Conservation (phyloP, 208 protist genomes). For the Borovskyia barvae region DNA sequence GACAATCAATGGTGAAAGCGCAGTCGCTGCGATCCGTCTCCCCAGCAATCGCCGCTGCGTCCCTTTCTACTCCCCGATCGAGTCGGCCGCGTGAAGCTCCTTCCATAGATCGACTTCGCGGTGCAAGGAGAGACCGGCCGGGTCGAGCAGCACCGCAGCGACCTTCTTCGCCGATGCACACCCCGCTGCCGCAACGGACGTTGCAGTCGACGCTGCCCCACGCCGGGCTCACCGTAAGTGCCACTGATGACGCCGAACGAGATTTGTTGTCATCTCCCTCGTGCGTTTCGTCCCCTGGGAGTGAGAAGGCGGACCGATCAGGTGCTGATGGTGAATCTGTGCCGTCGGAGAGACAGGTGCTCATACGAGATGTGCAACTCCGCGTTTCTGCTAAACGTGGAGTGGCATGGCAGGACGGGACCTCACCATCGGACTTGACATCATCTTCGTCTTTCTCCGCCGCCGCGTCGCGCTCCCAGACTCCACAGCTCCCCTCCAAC, state of each 20-base stretch:
- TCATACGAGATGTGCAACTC: slow-evolving; percentile 3
- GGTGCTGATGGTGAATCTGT: too few species aligned
- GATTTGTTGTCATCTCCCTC: slow-evolving; percentile 17
- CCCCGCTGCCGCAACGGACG: background rate
- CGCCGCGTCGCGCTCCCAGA: background rate
- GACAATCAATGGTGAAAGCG: background rate
- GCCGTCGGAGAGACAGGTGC: background rate
- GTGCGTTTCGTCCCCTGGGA: too few species aligned
- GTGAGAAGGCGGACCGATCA: too few species aligned
- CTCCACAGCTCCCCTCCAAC: background rate
- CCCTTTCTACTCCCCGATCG: too few species aligned
- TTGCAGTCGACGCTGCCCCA: background rate
- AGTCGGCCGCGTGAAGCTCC: too few species aligned
- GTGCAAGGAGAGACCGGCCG: too few species aligned
- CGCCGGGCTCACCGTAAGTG: background rate
- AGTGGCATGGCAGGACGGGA: slow-evolving; percentile 9
- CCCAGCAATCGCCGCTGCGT: too few species aligned
- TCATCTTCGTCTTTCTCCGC: slow-evolving; percentile 7
- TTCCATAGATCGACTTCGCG: too few species aligned
- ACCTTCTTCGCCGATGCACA: background rate
- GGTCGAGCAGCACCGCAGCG: background rate
- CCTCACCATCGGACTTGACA: background rate
- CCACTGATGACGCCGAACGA: slow-evolving; percentile 9
- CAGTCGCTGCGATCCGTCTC: too few species aligned
- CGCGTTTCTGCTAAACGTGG: slow-evolving; percentile 36